Evolutionary conservation across 148 eudicot species (phyloP), one percentile per base, ranked within the genome.

Genomic region (Heliamphora exappendiculata): DNA sequence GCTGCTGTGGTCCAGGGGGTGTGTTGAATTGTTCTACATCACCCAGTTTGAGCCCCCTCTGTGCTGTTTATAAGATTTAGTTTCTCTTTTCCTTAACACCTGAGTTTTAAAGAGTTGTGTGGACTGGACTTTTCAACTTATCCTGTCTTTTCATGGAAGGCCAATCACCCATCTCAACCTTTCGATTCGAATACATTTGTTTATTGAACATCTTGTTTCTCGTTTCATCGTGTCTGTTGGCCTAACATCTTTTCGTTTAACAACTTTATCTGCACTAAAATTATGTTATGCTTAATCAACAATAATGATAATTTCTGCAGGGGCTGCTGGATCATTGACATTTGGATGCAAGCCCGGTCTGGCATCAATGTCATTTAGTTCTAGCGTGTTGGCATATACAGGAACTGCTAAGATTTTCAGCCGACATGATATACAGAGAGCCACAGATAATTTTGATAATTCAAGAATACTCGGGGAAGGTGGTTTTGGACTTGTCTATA

Each of bases 401-500:
- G 98, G 97, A 74, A 80, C 89, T 5, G 91, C 97, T 17, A 96
- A 88, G 80, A 72, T 88, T 68, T 93, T 86, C 72, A 89, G 85
- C 66, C 79, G 89, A 29, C 75, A 75, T 76, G 99, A 93, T 45
- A 85, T 96, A 20, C 84, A 91, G 73, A 93, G 76, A 72, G 94
- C 94, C 75, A 96, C 99, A 8, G 78, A 88, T 68, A 75, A 84
- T 57, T 93, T 96, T 78, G 78, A 89, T 60, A 14, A 83, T 50
- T 73, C 81, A 28, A 89, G 88, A 59, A 85, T 93, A 72, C 83
- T 96, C 1, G 98, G 99, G 73, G 98, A 96, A 84, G 99, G 98
- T 74, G 99, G 99, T 66, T 96, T 96, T 82, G 99, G 99, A 73
- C 83, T 93, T 73, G 99, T 96, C 26, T 96, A 91, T 70, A 77